Evolutionary conservation across 345 rosid species (phyloP), one percentile per base, ranked within the genome.

Genomic region (Pugionium cornutum): DNA sequence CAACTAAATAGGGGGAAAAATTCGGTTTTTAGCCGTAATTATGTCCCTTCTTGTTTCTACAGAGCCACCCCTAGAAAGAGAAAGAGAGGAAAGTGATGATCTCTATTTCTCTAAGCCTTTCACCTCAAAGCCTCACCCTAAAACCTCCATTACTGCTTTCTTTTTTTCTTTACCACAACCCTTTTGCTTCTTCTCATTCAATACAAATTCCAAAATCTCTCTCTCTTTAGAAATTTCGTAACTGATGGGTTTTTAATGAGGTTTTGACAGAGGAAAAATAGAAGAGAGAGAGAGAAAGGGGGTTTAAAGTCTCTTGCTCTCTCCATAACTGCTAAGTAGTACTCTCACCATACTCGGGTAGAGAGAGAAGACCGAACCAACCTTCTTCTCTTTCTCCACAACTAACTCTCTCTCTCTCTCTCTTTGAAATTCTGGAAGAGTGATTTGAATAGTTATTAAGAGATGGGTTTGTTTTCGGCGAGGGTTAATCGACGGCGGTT

Each of bases 201-300:
- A 45, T 73, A 73, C 76, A 73, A 67, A 73, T 73, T 73, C 66
- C 56, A 1, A 73, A 59, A 18, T 11, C 32, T 41, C 64, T 55
- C 27, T 63, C 26, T 9, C 46, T 61, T 44, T 18, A 53, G 58
- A 60, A 73, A 67, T 53, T 74, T 64, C 52, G 77, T 67, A 67
- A 67, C 77, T 67, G 77, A 61, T 74, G 69, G 64, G 64, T n/a
- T 66, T 74, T 74, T 41, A 74, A 73, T 66, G 76, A 66, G 10
- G 70, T 64, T 63, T 70, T 62, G 66, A 58, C 72, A 73, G 56
- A 65, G 29, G 30, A 7, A 6, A 57, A 31, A 35, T 0, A 66
- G 3, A 46, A 8, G 26, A 72, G 61, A 64, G 72, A 41, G 18
- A 11, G 27, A 26, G 65, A 40, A 40, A 8, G 32, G 33, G 58